Evolutionary conservation across 2,329 filamentous ascomycete genomes (phyloP).

Genomic region (Tolypocladium amazonense): DNA sequence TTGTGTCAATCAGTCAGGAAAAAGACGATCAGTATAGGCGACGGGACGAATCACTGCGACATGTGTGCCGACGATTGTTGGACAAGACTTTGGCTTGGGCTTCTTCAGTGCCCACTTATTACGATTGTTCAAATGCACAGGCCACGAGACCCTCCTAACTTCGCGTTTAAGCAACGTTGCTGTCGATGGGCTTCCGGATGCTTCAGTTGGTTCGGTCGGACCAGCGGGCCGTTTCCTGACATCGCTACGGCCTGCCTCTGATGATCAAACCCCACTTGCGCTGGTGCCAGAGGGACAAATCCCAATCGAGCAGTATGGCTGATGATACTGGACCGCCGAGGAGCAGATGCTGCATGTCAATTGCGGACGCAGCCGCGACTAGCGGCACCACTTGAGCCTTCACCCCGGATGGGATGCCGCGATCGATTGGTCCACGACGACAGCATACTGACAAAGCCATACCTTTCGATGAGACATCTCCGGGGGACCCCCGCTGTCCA

Average conservation of each 20-base stretch:
- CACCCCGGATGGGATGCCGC: background rate
- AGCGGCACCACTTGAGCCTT: background rate
- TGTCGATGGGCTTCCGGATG: background rate
- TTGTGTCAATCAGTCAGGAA: background rate
- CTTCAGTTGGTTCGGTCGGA: background rate
- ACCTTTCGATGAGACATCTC: background rate
- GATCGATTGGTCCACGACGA: constrained; percentile 2
- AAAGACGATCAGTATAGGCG: background rate
- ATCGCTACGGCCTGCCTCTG: too few relatives aligned
- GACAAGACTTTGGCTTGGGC: background rate
- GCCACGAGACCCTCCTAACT: background rate
- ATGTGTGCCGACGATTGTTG: background rate
- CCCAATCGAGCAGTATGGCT: background rate
- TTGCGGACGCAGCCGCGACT: background rate
- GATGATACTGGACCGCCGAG: background rate
- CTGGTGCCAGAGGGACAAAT: background rate
- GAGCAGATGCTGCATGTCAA: background rate
- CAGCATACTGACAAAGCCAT: background rate
- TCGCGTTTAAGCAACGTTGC: background rate
- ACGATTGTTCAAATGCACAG: background rate
- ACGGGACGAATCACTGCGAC: background rate
- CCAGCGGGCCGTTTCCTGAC: background rate
- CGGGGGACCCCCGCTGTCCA: background rate
- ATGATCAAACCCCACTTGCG: background rate
- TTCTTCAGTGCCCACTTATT: background rate